Conservation (phyloP, 2,329 filamentous ascomycete species). For the Diaporthe amygdali region DNA sequence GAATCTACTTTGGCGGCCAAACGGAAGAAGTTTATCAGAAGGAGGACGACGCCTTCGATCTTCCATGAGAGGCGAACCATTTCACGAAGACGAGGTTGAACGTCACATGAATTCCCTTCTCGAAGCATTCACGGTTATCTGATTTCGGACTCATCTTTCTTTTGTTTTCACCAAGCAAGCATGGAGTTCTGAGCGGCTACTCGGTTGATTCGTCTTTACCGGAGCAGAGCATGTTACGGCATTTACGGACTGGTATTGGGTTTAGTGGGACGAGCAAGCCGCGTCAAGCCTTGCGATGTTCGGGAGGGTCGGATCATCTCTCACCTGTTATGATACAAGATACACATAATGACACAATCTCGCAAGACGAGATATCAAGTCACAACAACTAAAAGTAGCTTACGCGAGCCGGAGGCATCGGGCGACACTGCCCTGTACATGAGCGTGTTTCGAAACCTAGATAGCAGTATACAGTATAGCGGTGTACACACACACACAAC, state of each 20-base stretch:
- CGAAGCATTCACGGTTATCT: background rate
- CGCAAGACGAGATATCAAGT: slow-evolving; percentile 3
- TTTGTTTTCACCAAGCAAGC: slow-evolving; percentile 13
- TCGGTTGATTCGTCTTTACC: background rate
- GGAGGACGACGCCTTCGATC: slow-evolving; percentile 35
- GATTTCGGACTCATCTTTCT: background rate
- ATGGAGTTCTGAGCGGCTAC: slow-evolving; percentile 18
- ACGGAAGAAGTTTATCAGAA: slow-evolving; percentile 26
- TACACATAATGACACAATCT: background rate
- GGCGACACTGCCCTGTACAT: background rate
- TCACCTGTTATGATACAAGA: background rate
- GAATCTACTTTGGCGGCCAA: slow-evolving; percentile 37
- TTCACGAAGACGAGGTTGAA: background rate
- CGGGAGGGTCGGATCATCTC: background rate
- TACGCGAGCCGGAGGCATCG: background rate
- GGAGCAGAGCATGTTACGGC: background rate
- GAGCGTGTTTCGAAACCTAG: slow-evolving; percentile 1
- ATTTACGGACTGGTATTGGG: background rate
- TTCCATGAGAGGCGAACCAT: slow-evolving; percentile 16
- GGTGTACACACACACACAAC: background rate
- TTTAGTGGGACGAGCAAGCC: background rate
- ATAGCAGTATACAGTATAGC: background rate
- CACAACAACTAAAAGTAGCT: background rate
- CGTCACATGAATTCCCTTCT: background rate
- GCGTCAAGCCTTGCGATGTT: background rate